Evolutionary conservation across 2,329 filamentous ascomycete species (phyloP).

Genomic region (Hypoxylon sp.): DNA sequence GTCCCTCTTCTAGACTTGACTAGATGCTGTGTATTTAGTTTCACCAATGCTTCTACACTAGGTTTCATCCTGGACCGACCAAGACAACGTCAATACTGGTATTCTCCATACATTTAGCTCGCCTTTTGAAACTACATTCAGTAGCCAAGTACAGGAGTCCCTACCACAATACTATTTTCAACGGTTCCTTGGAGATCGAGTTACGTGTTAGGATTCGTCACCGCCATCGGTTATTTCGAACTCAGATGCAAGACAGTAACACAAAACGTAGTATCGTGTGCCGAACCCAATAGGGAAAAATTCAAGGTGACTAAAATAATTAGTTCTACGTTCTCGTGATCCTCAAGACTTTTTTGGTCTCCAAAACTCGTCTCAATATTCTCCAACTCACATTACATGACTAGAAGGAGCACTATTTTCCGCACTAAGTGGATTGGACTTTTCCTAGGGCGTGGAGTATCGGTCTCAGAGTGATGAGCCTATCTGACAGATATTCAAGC

Average conservation of each 20-base stretch:
- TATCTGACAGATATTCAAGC: too few species aligned
- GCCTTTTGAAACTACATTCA: constrained; percentile 12
- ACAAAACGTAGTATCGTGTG: background rate
- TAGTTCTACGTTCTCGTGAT: background rate
- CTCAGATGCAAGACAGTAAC: background rate
- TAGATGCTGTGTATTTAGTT: constrained; percentile 2
- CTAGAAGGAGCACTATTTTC: background rate
- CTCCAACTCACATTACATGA: background rate
- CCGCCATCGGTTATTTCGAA: background rate
- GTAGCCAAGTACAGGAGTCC: constrained; percentile 1
- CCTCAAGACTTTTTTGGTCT: background rate
- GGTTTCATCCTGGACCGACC: background rate
- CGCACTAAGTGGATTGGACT: too few species aligned
- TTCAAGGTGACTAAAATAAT: background rate
- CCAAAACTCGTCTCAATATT: background rate
- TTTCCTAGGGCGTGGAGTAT: too few species aligned
- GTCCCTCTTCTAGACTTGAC: constrained; percentile 22
- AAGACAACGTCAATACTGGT: background rate
- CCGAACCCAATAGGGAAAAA: background rate
- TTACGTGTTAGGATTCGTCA: constrained; percentile 24
- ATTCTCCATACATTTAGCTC: constrained; percentile 10
- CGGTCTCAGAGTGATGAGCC: too few species aligned
- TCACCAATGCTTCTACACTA: constrained; percentile 10
- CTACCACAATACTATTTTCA: background rate
- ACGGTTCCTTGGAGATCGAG: background rate